Conservation (phyloP, 2,329 filamentous ascomycete genomes). For the Colletotrichum theobromicola region DNA sequence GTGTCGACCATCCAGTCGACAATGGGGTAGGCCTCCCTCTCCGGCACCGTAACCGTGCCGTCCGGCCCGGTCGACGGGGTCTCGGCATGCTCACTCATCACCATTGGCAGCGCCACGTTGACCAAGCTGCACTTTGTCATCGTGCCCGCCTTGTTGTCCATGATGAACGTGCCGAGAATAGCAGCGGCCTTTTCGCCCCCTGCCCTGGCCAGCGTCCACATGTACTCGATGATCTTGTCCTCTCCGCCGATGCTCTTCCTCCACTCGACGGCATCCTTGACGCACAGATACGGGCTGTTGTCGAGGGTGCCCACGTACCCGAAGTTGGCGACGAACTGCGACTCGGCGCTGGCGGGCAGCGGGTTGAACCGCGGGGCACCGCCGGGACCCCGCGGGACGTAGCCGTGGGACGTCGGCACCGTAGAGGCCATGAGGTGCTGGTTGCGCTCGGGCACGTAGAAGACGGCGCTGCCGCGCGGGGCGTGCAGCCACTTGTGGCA, state of each 20-base stretch:
- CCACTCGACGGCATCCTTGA: conserved; percentile 75
- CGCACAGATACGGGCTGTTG: conserved; percentile 72
- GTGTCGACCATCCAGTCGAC: conserved; percentile 63
- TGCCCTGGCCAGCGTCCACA: conserved; percentile 63
- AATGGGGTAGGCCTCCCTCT: conserved; percentile 39
- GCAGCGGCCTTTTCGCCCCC: conserved; percentile 67
- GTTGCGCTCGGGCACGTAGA: conserved; percentile 80
- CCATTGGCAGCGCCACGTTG: conserved; percentile 76
- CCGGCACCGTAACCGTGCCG: conserved; percentile 28
- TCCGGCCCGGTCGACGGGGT: conserved; percentile 21
- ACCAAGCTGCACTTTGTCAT: conserved; percentile 72
- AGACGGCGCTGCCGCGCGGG: conserved; percentile 79
- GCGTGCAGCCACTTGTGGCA: conserved; percentile 90
- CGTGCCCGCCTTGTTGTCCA: conserved; percentile 69
- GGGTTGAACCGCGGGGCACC: conserved; percentile 36
- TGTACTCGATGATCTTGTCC: conserved; percentile 68
- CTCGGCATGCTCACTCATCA: conserved; percentile 31
- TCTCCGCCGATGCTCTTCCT: conserved; percentile 76
- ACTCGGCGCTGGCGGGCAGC: conserved; percentile 52
- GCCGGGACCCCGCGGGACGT: conserved; percentile 56
- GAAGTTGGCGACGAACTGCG: conserved; percentile 72
- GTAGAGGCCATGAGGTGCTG: conserved; percentile 77
- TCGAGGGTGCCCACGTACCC: conserved; percentile 81
- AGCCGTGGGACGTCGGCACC: conserved; percentile 83
- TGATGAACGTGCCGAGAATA: conserved; percentile 70